Evolutionary conservation across 306 rosid genomes (phyloP).

Genomic region (Dryas drummondii): DNA sequence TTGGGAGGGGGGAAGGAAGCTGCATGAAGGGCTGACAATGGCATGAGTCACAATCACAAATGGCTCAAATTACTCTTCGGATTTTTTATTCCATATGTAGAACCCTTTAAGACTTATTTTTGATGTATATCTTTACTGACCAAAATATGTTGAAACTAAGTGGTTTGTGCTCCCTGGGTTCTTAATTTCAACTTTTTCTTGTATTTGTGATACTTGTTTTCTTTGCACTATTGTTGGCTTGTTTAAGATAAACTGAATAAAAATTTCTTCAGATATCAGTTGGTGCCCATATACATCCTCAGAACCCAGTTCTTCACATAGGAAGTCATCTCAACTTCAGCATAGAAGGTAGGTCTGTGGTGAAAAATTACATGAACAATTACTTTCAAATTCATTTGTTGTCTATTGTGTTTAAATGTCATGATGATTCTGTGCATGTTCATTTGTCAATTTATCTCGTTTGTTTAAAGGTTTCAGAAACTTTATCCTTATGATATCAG

Average conservation of each 20-base stretch:
- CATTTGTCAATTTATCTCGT: background rate
- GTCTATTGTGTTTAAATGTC: background rate
- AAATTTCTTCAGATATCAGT: constrained; percentile 63
- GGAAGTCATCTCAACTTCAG: constrained; percentile 77
- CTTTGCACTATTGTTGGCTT: constrained; percentile 8
- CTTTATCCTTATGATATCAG: background rate
- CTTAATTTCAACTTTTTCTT: constrained; percentile 9
- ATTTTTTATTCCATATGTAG: background rate
- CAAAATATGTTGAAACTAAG: constrained; percentile 8
- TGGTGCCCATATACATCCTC: constrained; percentile 83
- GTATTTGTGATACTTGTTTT: background rate
- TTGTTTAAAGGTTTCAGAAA: background rate
- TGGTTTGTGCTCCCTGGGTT: constrained; percentile 3
- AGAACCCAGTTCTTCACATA: constrained; percentile 65
- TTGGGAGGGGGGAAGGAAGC: background rate
- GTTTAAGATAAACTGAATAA: constrained; percentile 19
- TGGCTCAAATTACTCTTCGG: background rate
- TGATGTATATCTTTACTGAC: constrained; percentile 11
- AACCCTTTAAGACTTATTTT: background rate
- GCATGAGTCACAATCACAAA: background rate
- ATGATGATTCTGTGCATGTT: background rate
- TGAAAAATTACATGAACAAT: background rate
- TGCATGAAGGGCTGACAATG: background rate
- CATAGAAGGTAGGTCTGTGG: constrained; percentile 57
- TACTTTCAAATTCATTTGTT: background rate